Evolutionary conservation across 1,284 basidiomycete genomes (phyloP).

Genomic region (Pseudozyma thailandica): DNA sequence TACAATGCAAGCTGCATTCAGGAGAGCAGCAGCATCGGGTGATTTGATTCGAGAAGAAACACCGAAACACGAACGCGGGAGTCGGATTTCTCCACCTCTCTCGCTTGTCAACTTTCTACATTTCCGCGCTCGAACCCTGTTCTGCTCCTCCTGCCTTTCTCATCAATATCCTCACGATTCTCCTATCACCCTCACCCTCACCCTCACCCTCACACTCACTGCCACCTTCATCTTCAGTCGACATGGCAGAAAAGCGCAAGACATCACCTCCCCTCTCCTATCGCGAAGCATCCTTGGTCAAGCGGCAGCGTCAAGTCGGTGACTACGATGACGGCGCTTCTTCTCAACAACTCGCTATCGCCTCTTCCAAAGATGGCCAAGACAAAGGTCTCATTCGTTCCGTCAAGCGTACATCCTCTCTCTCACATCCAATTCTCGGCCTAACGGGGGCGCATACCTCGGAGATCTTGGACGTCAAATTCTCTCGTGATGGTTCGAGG

Average conservation of each 20-base stretch:
- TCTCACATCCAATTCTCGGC: conserved; percentile 57
- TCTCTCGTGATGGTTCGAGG: conserved; percentile 57
- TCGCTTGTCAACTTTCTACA: conserved; percentile 12
- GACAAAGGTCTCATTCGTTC: conserved; percentile 55
- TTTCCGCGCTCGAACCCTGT: conserved; percentile 6
- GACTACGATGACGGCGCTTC: conserved; percentile 24
- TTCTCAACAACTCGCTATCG: conserved; percentile 49
- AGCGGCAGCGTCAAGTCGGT: conserved; percentile 52
- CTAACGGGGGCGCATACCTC: conserved; percentile 60
- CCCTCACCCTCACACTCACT: background rate
- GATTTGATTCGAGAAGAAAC: background rate
- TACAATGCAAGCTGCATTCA: background rate
- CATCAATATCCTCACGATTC: background rate
- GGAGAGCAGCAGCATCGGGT: background rate
- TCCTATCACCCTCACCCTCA: background rate
- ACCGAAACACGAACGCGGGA: conserved; percentile 10
- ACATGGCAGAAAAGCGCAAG: conserved; percentile 66
- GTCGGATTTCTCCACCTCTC: conserved; percentile 27
- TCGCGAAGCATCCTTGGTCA: conserved; percentile 50
- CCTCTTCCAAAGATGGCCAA: conserved; percentile 51
- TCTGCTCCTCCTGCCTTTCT: conserved; percentile 1
- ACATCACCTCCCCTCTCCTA: conserved; percentile 48
- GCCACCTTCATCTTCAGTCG: no score
- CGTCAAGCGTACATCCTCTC: conserved; percentile 56
- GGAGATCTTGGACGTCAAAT: conserved; percentile 62